Conservation (phyloP, 1,284 basidiomycete species). For the Peniophora sp. region DNA sequence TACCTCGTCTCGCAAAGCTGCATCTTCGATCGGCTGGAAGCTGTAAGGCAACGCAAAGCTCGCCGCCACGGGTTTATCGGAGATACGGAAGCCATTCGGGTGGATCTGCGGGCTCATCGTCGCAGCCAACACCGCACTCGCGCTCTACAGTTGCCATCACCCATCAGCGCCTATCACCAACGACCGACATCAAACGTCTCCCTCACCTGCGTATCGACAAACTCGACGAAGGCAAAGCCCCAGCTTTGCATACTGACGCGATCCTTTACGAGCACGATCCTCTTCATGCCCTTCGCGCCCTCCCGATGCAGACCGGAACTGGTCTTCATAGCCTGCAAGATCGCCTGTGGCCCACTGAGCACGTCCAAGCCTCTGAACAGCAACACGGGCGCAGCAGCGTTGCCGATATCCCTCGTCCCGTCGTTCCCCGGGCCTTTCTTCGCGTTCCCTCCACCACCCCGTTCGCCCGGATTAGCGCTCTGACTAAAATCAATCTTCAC, state of each 20-base stretch:
- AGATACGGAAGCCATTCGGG: constrained; percentile 83
- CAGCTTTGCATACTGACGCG: constrained; percentile 76
- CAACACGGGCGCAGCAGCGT: constrained; percentile 68
- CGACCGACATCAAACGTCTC: neutral
- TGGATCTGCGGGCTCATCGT: constrained; percentile 78
- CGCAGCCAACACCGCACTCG: constrained; percentile 66
- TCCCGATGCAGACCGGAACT: constrained; percentile 61
- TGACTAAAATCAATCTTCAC: constrained; percentile 90
- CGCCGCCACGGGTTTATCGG: constrained; percentile 76
- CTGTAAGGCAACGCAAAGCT: constrained; percentile 85
- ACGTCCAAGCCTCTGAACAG: constrained; percentile 84
- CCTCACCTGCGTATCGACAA: constrained; percentile 72
- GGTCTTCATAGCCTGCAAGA: constrained; percentile 68
- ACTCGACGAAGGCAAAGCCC: constrained; percentile 90
- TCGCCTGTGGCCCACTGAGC: constrained; percentile 78
- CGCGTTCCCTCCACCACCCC: constrained; percentile 32
- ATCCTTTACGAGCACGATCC: constrained; percentile 84
- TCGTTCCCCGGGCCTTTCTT: constrained; percentile 64
- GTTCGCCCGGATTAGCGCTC: constrained; percentile 64
- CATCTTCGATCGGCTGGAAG: constrained; percentile 71
- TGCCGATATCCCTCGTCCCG: constrained; percentile 90
- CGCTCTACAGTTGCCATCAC: constrained; percentile 53
- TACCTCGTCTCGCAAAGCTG: constrained; percentile 60
- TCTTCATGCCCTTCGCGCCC: constrained; percentile 75
- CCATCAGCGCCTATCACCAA: constrained; percentile 10